A percentile compares a stretch with the other conserved stretches of the same genome.
These are phyloP conservation scores for Xylaria sp. DNA, from an alignment of 2,329 filamentous ascomycete species.

Conservation along the genomic window DNA sequence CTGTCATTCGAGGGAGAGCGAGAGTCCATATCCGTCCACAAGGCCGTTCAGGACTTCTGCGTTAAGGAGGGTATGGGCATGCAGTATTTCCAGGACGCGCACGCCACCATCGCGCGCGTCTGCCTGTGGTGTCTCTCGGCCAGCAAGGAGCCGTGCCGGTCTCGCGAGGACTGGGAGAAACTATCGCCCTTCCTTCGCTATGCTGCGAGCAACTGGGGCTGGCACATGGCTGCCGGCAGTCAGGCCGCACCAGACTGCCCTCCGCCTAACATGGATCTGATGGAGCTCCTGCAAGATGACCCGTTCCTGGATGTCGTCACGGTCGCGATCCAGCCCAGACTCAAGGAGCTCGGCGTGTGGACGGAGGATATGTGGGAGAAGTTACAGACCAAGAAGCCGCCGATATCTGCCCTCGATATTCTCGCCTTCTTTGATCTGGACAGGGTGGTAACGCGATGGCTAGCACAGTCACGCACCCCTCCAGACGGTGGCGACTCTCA, in stretches of 20 bases:
- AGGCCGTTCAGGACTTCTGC: constrained; percentile 18
- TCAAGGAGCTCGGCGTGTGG: not conserved
- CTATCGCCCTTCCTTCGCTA: constrained; percentile 16
- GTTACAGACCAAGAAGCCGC: constrained; percentile 15
- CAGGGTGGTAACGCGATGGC: not conserved
- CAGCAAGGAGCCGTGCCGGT: not conserved
- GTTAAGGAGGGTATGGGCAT: constrained; percentile 16
- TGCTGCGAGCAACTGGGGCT: constrained; percentile 20
- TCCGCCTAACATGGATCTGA: constrained; percentile 17
- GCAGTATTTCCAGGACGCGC: constrained; percentile 8
- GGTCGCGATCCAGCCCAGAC: not conserved
- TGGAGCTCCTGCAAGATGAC: constrained; percentile 12
- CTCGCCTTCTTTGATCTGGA: constrained; percentile 19
- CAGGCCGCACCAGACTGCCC: constrained; percentile 9
- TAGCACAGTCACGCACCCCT: not conserved
- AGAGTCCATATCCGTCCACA: constrained; percentile 21
- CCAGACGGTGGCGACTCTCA: not conserved
- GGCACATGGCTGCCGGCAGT: constrained; percentile 20
- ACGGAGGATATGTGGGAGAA: not conserved
- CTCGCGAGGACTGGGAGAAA: constrained; percentile 10
- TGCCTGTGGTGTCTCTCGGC: not conserved
- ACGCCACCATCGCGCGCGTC: not conserved
- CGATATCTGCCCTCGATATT: constrained; percentile 14
- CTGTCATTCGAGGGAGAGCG: constrained; percentile 10
- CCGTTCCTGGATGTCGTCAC: constrained; percentile 15